Base-by-base conservation (phyloP, 2,329 filamentous ascomycete genomes). In the Fusarium dimerum region DNA sequence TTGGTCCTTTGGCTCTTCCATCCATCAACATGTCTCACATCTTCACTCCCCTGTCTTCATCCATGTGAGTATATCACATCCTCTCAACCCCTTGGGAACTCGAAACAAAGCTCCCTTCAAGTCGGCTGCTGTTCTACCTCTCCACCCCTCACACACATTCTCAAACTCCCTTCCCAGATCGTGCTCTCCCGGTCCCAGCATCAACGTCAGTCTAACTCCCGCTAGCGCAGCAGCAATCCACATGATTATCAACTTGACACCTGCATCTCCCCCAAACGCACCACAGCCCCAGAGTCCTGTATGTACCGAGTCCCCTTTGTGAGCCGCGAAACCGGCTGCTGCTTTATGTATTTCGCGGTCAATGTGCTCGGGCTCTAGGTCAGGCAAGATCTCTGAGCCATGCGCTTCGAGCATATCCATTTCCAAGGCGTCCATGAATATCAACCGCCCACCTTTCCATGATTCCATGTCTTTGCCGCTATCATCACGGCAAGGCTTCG, bases 371-470 rank as follows among this genome's bases (percentile, higher is more conserved):
- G 51, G 56, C 2, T 51, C 20, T 4, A 72, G 44, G 44, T 73
- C 70, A 2, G 67, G 62, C 6, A 70, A 42, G 6, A 39, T 40
- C 1, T 39, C 38, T 11, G 55, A 34, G 2, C 39, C 50, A 11
- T 40, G 36, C 11, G 51, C 46, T 5, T 63, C 55, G 2, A 58
- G 50, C 53, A 66, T 60, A 41, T 72, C 69, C 45, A 72, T 65
- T 50, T 73, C 71, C 6, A 73, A 51, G 1, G 70, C 70, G 34
- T 73, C 71, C 70, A 73, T 71, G 34, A 72, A 68, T 6, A 73
- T 52, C 47, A 73, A 66, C 5, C 60, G 60, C 6, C 68, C 66
- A 5, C 68, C 64, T 11, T 32, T 17, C 43, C 20, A 61, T 44
- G 9, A 18, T 18, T 32, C 9, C 2, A 55, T 29, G 13, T 40